Percentiles rank a stretch among this genome's conserved stretches.
Evolutionary conservation across 1,284 basidiomycete genomes (phyloP).

Genomic region (Pyrrhoderma noxium): DNA sequence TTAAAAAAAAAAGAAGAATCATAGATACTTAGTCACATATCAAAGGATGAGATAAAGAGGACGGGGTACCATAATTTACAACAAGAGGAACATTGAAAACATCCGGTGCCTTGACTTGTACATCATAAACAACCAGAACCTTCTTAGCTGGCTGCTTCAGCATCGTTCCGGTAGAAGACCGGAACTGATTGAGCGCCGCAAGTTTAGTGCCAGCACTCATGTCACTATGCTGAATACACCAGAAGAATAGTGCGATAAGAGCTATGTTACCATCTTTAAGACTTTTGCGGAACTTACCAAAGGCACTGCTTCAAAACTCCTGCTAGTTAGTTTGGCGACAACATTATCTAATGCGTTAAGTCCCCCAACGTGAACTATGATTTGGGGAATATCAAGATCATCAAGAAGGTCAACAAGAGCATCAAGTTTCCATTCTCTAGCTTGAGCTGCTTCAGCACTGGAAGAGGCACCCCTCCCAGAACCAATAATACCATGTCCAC

Average conservation of each 20-base stretch:
- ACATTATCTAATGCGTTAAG: conserved; percentile 80
- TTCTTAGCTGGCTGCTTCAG: conserved; percentile 53
- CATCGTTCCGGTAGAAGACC: conserved; percentile 44
- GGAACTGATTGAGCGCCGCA: conserved; percentile 76
- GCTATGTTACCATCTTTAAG: too few species aligned
- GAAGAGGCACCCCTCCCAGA: conserved; percentile 68
- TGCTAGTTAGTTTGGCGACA: conserved; percentile 80
- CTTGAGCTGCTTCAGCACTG: conserved; percentile 79
- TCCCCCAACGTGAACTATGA: conserved; percentile 86
- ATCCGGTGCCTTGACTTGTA: conserved; percentile 83
- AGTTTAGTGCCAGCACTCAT: conserved; percentile 79
- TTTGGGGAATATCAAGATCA: conserved; percentile 79
- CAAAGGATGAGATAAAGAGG: background rate
- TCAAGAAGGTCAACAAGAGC: conserved; percentile 90
- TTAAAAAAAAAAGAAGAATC: conserved; percentile 1
- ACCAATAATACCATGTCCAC: conserved; percentile 84
- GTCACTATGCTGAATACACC: conserved; percentile 66
- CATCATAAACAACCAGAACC: conserved; percentile 86
- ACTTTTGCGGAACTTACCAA: too few species aligned
- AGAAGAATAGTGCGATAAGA: too few species aligned
- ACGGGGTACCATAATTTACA: conserved; percentile 75
- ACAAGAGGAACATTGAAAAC: conserved; percentile 86
- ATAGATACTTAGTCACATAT: background rate
- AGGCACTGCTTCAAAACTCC: conserved; percentile 79
- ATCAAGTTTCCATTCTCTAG: conserved; percentile 96